phyloP scores from a whole-genome alignment of 139 green algal genomes.

The Micractinium sp. region DNA sequence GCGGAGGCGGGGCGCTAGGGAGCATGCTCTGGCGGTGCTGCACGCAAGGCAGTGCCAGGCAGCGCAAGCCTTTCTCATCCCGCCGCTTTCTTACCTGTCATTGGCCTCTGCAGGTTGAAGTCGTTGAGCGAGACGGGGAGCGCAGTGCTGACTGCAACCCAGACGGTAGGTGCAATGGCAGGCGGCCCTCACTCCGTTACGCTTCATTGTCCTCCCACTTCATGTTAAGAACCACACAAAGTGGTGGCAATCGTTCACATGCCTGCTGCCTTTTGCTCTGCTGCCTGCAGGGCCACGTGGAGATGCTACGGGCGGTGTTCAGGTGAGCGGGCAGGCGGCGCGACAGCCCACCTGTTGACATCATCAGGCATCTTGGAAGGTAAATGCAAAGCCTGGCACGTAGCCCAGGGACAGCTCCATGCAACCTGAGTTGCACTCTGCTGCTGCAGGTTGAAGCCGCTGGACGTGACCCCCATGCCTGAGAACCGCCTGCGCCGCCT shows the following conservation, averaged over 20 bases:
- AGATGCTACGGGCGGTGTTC: conserved; percentile 32
- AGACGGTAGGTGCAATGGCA: conserved; percentile 34
- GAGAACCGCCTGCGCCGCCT: conserved; percentile 11
- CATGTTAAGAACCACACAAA: no score
- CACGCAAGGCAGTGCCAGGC: not conserved
- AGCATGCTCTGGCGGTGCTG: not conserved
- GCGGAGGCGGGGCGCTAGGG: no score
- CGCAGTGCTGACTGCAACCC: conserved; percentile 74
- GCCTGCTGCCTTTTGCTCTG: not conserved
- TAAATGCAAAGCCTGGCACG: not conserved
- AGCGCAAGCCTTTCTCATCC: not conserved
- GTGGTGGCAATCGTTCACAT: not conserved
- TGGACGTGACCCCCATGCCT: conserved; percentile 60
- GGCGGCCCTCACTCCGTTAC: not conserved
- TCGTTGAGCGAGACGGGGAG: conserved; percentile 69
- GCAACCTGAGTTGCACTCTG: not conserved
- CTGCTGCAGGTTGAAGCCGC: conserved; percentile 55
- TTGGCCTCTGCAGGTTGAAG: conserved; percentile 53
- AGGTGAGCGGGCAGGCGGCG: conserved; percentile 4
- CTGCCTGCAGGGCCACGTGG: conserved; percentile 9
- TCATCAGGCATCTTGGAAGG: not conserved
- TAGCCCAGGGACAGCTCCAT: not conserved
- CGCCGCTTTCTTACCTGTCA: not conserved
- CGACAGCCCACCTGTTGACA: not conserved
- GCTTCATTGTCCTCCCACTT: no score